Conservation (phyloP, 2,329 filamentous ascomycete genomes). For the Laburnicola sp. region DNA sequence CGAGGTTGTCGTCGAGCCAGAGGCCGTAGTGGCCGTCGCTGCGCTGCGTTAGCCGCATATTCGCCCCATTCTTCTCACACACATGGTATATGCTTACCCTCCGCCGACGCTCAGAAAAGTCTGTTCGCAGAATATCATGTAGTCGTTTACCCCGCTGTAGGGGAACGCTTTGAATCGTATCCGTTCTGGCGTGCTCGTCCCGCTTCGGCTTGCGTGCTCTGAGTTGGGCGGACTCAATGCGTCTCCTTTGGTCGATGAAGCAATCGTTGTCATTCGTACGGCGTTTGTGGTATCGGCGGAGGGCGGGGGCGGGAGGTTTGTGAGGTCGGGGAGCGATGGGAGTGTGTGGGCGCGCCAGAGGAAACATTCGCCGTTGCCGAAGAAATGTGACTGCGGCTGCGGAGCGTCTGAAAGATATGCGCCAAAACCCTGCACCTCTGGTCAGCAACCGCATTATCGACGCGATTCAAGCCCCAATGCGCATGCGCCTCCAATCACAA, state of each 20-base stretch:
- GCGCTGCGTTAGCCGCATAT: not conserved
- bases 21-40: slow-evolving; percentile 86
- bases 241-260: slow-evolving; percentile 20
- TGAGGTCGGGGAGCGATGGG: slow-evolving; percentile 53
- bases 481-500: too few relatives aligned
- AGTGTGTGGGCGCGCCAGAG: slow-evolving; percentile 77
- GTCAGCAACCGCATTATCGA: slow-evolving; percentile 6
- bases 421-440: slow-evolving; percentile 67
- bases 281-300: slow-evolving; percentile 66
- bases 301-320: slow-evolving; percentile 69
- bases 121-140: slow-evolving; percentile 89
- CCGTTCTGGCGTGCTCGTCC: slow-evolving; percentile 65
- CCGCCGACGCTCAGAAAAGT: slow-evolving; percentile 85
- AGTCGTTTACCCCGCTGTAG: slow-evolving; percentile 94
- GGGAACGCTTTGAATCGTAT: slow-evolving; percentile 97
- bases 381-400: slow-evolving; percentile 80
- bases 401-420: slow-evolving; percentile 91
- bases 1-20: slow-evolving; percentile 86
- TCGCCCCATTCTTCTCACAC: slow-evolving; percentile 4
- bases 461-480: too few relatives aligned
- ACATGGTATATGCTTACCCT: slow-evolving; percentile 52
- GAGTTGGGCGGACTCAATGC: slow-evolving; percentile 35
- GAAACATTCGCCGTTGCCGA: slow-evolving; percentile 95
- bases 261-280: slow-evolving; percentile 63
- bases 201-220: slow-evolving; percentile 44